These are phyloP conservation scores for Corynascus novoguineensis DNA, from an alignment of 495 filamentous ascomycete species.

Conservation along the genomic window DNA sequence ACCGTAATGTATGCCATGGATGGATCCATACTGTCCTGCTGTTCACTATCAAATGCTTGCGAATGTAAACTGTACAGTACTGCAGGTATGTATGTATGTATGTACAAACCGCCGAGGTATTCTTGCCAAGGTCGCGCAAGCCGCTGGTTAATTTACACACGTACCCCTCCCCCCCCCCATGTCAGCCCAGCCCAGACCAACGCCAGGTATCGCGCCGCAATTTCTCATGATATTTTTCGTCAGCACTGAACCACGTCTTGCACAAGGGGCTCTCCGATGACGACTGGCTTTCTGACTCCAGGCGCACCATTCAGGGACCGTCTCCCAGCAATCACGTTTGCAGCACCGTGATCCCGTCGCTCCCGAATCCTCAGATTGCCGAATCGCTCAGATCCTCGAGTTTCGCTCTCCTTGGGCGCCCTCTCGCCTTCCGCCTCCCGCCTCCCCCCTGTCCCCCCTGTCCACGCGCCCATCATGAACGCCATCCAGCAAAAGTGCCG, in stretches of 20 bases:
- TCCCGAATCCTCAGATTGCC: neutral
- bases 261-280: constrained; percentile 4
- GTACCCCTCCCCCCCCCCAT: constrained; percentile 5
- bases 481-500: constrained; percentile 58
- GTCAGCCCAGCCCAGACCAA: constrained; percentile 6
- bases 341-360: neutral
- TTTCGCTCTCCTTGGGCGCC: neutral
- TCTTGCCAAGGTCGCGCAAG: neutral
- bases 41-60: no score
- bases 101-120: no score
- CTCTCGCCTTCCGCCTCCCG: neutral
- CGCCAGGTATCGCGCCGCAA: constrained; percentile 11
- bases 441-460: neutral
- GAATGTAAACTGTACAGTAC: no score
- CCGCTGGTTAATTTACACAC: constrained; percentile 11
- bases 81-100: no score
- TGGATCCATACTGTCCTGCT: no score
- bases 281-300: neutral
- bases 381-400: neutral
- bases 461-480: constrained; percentile 40
- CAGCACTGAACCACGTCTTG: constrained; percentile 6
- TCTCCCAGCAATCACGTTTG: neutral
- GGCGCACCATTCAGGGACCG: neutral
- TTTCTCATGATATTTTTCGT: constrained; percentile 16
- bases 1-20: no score